A percentile compares a stretch with the other conserved stretches of the same genome.
Conservation (phyloP, 2,329 filamentous ascomycete genomes). For the Aspergillus quadrilineatus region DNA sequence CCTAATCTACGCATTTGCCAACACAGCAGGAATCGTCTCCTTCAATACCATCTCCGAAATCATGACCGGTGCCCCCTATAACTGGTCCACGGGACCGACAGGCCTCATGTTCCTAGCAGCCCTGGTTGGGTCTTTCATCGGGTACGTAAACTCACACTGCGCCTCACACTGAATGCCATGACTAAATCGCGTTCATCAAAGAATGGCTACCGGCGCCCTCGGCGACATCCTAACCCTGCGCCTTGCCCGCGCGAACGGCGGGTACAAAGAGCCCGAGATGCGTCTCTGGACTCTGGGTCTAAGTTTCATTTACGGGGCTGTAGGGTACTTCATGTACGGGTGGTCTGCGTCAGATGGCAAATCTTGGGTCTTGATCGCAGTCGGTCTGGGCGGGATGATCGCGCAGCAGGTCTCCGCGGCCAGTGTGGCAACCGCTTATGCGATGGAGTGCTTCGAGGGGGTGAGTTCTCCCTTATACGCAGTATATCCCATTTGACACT, state of each 20-base stretch:
- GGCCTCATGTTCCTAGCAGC: slow-evolving; percentile 36
- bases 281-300: slow-evolving; percentile 38
- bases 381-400: slow-evolving; percentile 41
- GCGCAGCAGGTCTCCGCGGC: slow-evolving; percentile 43
- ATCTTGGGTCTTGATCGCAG: slow-evolving; percentile 38
- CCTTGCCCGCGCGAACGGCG: slow-evolving; percentile 36
- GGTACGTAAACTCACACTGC: slow-evolving; percentile 15
- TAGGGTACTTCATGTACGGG: slow-evolving; percentile 42
- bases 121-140: slow-evolving; percentile 34
- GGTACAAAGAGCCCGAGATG: slow-evolving; percentile 41
- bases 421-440: slow-evolving; percentile 42
- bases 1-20: slow-evolving; percentile 34
- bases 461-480: no score
- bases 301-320: slow-evolving; percentile 31
- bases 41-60: slow-evolving; percentile 41
- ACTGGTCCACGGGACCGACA: slow-evolving; percentile 35
- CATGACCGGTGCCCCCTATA: slow-evolving; percentile 39
- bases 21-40: slow-evolving; percentile 38
- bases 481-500: no score
- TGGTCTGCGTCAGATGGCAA: slow-evolving; percentile 37
- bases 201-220: slow-evolving; percentile 44
- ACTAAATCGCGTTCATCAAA: slow-evolving; percentile 17
- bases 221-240: slow-evolving; percentile 33
- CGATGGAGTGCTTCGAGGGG: slow-evolving; percentile 42
- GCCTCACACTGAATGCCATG: no score